Evolutionary conservation across 495 filamentous ascomycete species (phyloP).

Genomic region (Staphylotrichum tortipilum): DNA sequence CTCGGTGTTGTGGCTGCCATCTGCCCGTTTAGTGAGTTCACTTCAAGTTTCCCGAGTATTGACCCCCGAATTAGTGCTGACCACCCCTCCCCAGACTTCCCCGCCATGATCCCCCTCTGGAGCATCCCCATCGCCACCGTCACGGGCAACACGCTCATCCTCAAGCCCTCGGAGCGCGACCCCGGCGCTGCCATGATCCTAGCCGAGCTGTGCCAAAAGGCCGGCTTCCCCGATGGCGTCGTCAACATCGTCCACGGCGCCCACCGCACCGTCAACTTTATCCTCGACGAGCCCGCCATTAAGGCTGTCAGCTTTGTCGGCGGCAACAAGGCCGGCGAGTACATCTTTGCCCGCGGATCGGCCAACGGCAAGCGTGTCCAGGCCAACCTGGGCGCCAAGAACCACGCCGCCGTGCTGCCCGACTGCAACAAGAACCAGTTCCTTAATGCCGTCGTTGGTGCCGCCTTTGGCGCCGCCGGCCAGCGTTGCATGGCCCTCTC

Average conservation of each 20-base stretch:
- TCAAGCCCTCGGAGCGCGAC: slow-evolving; percentile 97
- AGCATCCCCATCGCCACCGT: slow-evolving; percentile 90
- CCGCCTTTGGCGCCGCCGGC: slow-evolving; percentile 92
- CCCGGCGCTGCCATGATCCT: slow-evolving; percentile 98
- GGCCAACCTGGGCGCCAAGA: slow-evolving; percentile 97
- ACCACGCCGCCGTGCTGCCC: slow-evolving; percentile 90
- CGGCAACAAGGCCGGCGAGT: slow-evolving; percentile 92
- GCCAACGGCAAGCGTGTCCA: slow-evolving; percentile 91
- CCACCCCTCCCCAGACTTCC: slow-evolving; percentile 81
- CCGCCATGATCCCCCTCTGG: slow-evolving; percentile 99
- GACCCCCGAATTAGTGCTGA: slow-evolving; percentile 11
- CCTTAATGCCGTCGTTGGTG: slow-evolving; percentile 86
- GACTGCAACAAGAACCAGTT: slow-evolving; percentile 98
- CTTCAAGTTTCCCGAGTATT: neutral
- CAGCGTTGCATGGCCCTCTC: slow-evolving; percentile 98
- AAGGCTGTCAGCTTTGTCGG: slow-evolving; percentile 99
- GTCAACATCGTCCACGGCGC: slow-evolving; percentile 92
- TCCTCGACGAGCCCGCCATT: slow-evolving; percentile 90
- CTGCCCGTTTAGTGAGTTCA: slow-evolving; percentile 89
- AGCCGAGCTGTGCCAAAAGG: slow-evolving; percentile 81
- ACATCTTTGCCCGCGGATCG: slow-evolving; percentile 87
- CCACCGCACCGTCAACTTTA: slow-evolving; percentile 89
- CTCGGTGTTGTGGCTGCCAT: slow-evolving; percentile 93
- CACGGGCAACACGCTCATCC: slow-evolving; percentile 85
- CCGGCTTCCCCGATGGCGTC: slow-evolving; percentile 88